A percentile compares a stretch with the other conserved stretches of the same genome.
phyloP scores from a whole-genome alignment of 805 yeast species.

The Wickerhamomyces mucosus region DNA sequence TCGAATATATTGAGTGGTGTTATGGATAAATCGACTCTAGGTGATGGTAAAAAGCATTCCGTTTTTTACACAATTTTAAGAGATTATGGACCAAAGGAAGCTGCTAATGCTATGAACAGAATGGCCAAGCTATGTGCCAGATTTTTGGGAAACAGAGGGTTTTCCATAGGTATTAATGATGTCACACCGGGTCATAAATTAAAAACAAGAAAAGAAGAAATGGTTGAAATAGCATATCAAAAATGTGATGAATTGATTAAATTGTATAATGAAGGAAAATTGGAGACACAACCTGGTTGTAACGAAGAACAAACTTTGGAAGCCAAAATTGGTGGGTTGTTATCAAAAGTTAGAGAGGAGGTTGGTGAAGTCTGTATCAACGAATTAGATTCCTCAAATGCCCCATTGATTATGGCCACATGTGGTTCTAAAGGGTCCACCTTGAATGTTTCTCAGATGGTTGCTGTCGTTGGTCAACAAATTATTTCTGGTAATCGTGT shows the following conservation, averaged over 20 bases:
- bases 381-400: slow-evolving; percentile 82
- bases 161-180: slow-evolving; percentile 94
- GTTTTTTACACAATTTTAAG: slow-evolving; percentile 91
- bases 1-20: slow-evolving; percentile 85
- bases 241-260: slow-evolving; percentile 88
- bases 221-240: slow-evolving; percentile 84
- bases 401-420: slow-evolving; percentile 97
- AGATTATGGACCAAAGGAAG: slow-evolving; percentile 95
- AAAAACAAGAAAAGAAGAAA: slow-evolving; percentile 66
- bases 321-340: slow-evolving; percentile 91
- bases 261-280: slow-evolving; percentile 68
- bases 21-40: slow-evolving; percentile 93
- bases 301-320: slow-evolving; percentile 97
- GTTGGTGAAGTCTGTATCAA: slow-evolving; percentile 96
- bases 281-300: slow-evolving; percentile 99
- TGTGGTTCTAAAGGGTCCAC: slow-evolving; percentile 99
- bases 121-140: slow-evolving; percentile 99
- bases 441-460: slow-evolving; percentile 97
- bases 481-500: slow-evolving; percentile 98
- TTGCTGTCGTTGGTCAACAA: slow-evolving; percentile 99
- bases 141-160: slow-evolving; percentile 88
- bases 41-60: slow-evolving; percentile 97
- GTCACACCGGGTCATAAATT: slow-evolving; percentile 87
- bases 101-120: slow-evolving; percentile 93
- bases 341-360: slow-evolving; percentile 96